A percentile compares a stretch with the other conserved stretches of the same genome.
phyloP scores from a whole-genome alignment of 345 rosid species.

The Arabis alpina region DNA sequence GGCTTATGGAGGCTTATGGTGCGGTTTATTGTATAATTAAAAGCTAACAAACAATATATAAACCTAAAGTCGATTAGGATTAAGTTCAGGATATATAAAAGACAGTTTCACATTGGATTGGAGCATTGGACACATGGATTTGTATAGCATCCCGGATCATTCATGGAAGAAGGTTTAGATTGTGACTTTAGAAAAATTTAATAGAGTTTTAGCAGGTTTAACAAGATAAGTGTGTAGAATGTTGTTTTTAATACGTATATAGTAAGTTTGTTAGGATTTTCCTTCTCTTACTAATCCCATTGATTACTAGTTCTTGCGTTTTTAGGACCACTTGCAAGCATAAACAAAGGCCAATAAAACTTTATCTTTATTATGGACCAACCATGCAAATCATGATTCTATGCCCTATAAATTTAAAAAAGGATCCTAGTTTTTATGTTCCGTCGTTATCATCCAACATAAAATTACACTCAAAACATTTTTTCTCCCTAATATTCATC shows the following conservation, averaged over 20 bases:
- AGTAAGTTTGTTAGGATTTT: conserved; percentile 13
- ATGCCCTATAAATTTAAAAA: conserved; percentile 21
- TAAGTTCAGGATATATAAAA: no score
- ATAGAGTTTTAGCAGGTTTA: no score
- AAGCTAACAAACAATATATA: no score
- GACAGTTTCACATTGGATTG: no score
- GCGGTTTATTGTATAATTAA: no score
- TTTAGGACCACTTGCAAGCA: conserved; percentile 32
- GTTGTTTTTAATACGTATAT: neutral
- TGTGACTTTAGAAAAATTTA: no score
- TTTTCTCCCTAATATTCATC: conserved; percentile 1
- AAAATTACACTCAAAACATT: conserved; percentile 11
- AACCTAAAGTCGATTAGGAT: no score
- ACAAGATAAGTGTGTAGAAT: neutral
- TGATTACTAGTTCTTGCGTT: neutral
- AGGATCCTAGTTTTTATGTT: conserved; percentile 29
- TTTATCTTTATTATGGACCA: conserved; percentile 40
- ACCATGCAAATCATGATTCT: conserved; percentile 42
- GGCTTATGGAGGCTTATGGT: no score
- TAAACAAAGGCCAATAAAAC: conserved; percentile 13
- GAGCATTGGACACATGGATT: no score
- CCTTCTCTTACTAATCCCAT: neutral
- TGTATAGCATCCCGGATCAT: no score
- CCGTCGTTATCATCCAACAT: conserved; percentile 36
- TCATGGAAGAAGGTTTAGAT: no score